These are phyloP conservation scores for Pistacia atlantica DNA, from an alignment of 345 rosid species.

Conservation along the genomic window DNA sequence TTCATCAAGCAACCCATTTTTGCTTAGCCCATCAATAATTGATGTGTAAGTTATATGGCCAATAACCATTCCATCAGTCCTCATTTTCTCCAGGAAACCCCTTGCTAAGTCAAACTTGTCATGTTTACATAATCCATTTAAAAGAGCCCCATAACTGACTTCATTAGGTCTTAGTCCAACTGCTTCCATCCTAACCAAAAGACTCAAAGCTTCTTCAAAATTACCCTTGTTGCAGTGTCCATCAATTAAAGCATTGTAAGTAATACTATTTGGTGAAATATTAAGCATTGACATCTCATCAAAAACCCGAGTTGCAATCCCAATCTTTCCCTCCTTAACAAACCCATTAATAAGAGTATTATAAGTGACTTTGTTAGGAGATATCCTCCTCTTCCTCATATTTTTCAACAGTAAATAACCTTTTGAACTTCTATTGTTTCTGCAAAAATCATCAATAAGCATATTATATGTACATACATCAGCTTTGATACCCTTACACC, in stretches of 20 bases:
- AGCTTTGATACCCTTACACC: slow-evolving; percentile 62
- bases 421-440: slow-evolving; percentile 70
- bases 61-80: slow-evolving; percentile 48
- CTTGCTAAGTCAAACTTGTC: slow-evolving; percentile 61
- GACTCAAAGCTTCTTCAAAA: slow-evolving; percentile 62
- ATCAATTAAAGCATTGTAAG: slow-evolving; percentile 72
- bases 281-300: slow-evolving; percentile 66
- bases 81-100: slow-evolving; percentile 67
- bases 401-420: slow-evolving; percentile 75
- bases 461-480: slow-evolving; percentile 85
- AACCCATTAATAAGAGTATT: slow-evolving; percentile 78
- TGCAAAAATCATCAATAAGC: slow-evolving; percentile 75
- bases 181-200: slow-evolving; percentile 61
- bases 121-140: slow-evolving; percentile 72
- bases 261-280: slow-evolving; percentile 55
- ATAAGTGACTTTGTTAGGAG: slow-evolving; percentile 74
- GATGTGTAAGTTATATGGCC: slow-evolving; percentile 64
- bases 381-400: slow-evolving; percentile 71
- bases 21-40: slow-evolving; percentile 76
- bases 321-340: slow-evolving; percentile 69
- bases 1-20: too few relatives aligned
- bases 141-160: slow-evolving; percentile 66
- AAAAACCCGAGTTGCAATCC: slow-evolving; percentile 55
- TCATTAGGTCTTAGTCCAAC: slow-evolving; percentile 56
- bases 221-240: slow-evolving; percentile 56